These are phyloP conservation scores for Lentinula sp. DNA, from an alignment of 768 basidiomycete genomes.

Conservation along the genomic window DNA sequence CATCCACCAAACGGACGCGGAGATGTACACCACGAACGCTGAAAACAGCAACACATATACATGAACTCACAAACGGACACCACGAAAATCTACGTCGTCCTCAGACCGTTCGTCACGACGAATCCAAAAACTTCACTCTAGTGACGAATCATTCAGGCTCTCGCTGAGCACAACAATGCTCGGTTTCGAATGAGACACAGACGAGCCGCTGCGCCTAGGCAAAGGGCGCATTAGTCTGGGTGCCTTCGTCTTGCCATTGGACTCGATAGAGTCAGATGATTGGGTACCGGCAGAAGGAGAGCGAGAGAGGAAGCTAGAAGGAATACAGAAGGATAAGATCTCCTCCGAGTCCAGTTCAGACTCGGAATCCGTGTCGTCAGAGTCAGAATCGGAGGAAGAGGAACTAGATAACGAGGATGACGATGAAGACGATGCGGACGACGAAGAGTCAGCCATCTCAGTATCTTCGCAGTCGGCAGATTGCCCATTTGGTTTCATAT, in stretches of 20 bases:
- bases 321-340: conserved; percentile 5
- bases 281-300: background rate
- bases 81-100: background rate
- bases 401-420: background rate
- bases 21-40: no score
- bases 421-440: background rate
- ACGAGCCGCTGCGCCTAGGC: background rate
- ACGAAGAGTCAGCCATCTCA: conserved; percentile 1
- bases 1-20: no score
- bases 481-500: background rate
- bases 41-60: background rate
- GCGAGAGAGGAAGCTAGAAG: conserved; percentile 1
- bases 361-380: conserved; percentile 1
- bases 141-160: background rate
- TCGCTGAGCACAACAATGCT: background rate
- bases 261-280: background rate
- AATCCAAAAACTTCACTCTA: background rate
- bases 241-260: background rate
- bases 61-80: background rate
- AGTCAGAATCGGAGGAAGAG: background rate
- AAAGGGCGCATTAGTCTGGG: conserved; percentile 2
- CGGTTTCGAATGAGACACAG: background rate
- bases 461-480: background rate
- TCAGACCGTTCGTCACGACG: background rate
- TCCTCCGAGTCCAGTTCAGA: conserved; percentile 5